phyloP scores from a whole-genome alignment of 73 alveolate species.

The Tetrahymena malaccensis region DNA sequence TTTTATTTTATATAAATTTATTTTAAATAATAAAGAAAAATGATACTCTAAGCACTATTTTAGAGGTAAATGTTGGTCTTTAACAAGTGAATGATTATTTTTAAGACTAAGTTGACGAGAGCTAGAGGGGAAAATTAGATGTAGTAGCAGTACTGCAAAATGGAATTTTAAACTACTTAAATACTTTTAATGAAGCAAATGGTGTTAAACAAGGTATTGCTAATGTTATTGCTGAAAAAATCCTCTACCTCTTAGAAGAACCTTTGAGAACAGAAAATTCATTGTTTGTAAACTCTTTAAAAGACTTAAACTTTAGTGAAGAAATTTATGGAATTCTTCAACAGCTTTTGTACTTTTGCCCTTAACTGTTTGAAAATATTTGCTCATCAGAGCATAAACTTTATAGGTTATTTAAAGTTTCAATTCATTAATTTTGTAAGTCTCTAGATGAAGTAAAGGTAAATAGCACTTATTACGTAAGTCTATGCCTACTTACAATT shows the following conservation, averaged over 20 bases:
- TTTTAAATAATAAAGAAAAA: not conserved
- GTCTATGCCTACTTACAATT: not conserved
- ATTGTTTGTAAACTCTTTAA: not conserved
- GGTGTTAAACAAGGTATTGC: not conserved
- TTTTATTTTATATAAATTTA: no score
- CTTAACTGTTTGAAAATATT: not conserved
- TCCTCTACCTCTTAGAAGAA: not conserved
- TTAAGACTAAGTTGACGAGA: not conserved
- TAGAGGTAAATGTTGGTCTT: not conserved
- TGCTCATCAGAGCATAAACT: not conserved
- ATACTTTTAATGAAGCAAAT: not conserved
- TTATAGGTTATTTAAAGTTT: not conserved
- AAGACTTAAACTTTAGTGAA: not conserved
- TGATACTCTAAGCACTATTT: not conserved
- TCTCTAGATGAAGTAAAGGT: not conserved
- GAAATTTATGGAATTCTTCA: not conserved
- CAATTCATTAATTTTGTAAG: not conserved
- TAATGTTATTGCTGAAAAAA: not conserved
- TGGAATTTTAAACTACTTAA: not conserved
- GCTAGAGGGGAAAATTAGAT: not conserved
- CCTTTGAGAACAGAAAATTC: not conserved
- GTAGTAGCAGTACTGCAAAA: not conserved
- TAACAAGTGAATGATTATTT: not conserved
- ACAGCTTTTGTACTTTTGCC: not conserved
- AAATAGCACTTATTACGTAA: not conserved